These are phyloP conservation scores for Clonostachys chloroleuca DNA, from an alignment of 2,329 filamentous ascomycete genomes.

Conservation along the genomic window DNA sequence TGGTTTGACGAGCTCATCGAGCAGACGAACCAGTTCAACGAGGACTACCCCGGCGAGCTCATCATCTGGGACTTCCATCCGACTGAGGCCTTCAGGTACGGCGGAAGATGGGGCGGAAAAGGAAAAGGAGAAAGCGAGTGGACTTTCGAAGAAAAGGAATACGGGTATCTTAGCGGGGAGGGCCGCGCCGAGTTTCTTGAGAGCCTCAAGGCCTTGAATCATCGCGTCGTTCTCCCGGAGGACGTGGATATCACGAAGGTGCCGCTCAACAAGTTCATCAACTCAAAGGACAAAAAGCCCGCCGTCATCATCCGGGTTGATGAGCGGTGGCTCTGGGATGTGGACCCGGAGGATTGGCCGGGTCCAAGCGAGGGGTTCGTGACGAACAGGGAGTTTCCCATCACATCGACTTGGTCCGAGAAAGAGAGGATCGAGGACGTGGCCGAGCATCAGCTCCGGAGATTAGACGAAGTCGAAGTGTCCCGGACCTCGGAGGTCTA, in stretches of 20 bases:
- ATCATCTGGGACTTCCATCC: conserved; percentile 22
- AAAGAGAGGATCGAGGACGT: conserved; percentile 5
- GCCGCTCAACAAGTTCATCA: conserved; percentile 17
- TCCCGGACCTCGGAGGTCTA: conserved; percentile 2
- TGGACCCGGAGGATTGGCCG: conserved; percentile 10
- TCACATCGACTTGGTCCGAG: conserved; percentile 13
- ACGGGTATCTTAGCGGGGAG: background rate
- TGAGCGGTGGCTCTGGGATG: conserved; percentile 8
- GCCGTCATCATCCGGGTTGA: conserved; percentile 20
- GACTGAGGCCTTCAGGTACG: background rate
- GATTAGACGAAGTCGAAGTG: conserved; percentile 3
- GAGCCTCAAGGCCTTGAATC: conserved; percentile 11
- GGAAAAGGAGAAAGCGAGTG: background rate
- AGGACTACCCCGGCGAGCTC: conserved; percentile 20
- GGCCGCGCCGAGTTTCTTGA: conserved; percentile 9
- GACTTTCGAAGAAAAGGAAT: background rate
- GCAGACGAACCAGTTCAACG: conserved; percentile 19
- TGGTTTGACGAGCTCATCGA: conserved; percentile 16
- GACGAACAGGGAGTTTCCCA: conserved; percentile 13
- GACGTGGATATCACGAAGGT: conserved; percentile 14
- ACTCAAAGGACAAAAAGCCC: conserved; percentile 6
- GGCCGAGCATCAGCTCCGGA: conserved; percentile 10
- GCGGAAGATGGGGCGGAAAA: background rate
- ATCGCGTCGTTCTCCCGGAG: conserved; percentile 11
- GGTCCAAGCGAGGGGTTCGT: conserved; percentile 18